phyloP scores from a whole-genome alignment of 352 stramenopile genomes.

The Globisporangium heterothallicum region DNA sequence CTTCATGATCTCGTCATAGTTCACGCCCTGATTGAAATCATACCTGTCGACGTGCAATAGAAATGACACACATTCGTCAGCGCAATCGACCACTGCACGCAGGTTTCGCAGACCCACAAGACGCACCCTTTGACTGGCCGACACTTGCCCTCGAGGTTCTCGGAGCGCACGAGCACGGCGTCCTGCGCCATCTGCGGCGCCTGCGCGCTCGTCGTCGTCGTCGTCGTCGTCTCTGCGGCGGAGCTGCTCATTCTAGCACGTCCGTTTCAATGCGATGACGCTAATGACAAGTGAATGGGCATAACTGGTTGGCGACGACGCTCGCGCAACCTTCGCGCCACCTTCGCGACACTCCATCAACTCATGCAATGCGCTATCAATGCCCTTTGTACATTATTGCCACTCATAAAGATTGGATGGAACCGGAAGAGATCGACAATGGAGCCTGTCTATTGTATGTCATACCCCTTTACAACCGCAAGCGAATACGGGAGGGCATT shows the following conservation, averaged over 20 bases:
- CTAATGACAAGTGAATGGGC: conserved; percentile 10
- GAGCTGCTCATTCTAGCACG: background rate
- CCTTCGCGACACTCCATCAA: no score
- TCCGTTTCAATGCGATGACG: conserved; percentile 9
- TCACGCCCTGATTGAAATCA: conserved; percentile 88
- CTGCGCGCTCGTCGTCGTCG: conserved; percentile 3
- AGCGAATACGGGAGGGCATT: no score
- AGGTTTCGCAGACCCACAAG: no score
- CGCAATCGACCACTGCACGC: background rate
- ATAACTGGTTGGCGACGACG: conserved; percentile 10
- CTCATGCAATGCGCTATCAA: no score
- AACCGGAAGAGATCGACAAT: no score
- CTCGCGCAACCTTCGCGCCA: conserved; percentile 15
- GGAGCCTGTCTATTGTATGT: background rate
- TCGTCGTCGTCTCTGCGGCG: background rate
- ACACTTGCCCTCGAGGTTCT: conserved; percentile 70
- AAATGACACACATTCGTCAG: background rate
- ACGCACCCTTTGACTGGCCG: conserved; percentile 35
- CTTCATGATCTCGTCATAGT: conserved; percentile 84
- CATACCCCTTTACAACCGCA: background rate
- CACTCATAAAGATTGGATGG: no score
- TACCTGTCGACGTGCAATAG: conserved; percentile 37
- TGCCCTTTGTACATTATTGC: no score
- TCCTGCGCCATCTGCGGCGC: conserved; percentile 57
- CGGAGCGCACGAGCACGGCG: conserved; percentile 69